Evolutionary conservation across 352 stramenopile genomes (phyloP).

Genomic region (Globisporangium spiculum): DNA sequence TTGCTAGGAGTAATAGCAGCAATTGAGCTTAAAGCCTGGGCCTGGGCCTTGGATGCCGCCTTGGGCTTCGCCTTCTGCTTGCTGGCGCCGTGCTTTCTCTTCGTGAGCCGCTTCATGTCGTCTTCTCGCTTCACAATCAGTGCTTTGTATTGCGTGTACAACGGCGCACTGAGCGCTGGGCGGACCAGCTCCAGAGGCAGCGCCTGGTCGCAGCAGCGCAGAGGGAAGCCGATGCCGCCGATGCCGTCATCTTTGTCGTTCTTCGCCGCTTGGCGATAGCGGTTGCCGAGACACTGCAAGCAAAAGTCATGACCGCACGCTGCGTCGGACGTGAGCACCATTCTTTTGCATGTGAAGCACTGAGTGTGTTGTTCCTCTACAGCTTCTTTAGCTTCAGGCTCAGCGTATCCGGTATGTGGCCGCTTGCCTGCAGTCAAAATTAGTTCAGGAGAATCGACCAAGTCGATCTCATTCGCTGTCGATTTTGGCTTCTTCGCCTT

Average conservation of each 20-base stretch:
- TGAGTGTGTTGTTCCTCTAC: neutral
- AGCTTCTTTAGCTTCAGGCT: neutral
- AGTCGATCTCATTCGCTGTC: constrained; percentile 9
- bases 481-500: neutral
- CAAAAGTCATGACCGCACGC: constrained; percentile 32
- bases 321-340: constrained; percentile 8
- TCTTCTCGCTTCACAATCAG: constrained; percentile 23
- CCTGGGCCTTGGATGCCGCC: neutral
- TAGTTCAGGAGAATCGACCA: neutral
- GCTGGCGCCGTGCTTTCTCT: neutral
- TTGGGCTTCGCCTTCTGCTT: constrained; percentile 17
- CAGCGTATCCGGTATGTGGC: neutral
- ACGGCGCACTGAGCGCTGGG: constrained; percentile 19
- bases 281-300: constrained; percentile 27
- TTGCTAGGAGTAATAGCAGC: neutral
- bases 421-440: too few relatives aligned
- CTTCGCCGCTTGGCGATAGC: constrained; percentile 22
- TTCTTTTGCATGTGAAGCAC: constrained; percentile 7
- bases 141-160: constrained; percentile 34
- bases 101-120: neutral
- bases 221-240: constrained; percentile 21
- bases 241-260: constrained; percentile 23
- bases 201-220: constrained; percentile 35
- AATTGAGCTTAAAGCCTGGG: neutral
- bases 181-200: constrained; percentile 35